Evolutionary conservation across 371 early-diverging fungal genomes (phyloP).

Genomic region (Dichotomocladium elegans): DNA sequence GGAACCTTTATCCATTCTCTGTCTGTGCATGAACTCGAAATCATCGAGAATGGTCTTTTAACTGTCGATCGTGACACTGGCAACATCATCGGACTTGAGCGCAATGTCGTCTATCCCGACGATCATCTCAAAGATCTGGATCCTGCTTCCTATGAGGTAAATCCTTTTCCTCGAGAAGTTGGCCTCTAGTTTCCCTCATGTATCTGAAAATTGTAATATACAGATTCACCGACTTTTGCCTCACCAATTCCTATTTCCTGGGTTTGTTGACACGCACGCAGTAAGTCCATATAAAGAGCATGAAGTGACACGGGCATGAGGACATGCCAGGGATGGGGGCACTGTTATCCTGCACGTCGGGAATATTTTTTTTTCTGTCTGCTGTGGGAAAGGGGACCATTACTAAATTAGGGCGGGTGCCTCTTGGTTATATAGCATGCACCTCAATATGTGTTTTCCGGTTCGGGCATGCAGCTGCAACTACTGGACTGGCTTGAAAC

Average conservation of each 20-base stretch:
- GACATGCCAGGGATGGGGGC: no score
- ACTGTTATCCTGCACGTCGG: no score
- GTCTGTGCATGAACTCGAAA: slow-evolving; percentile 53
- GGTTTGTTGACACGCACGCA: slow-evolving; percentile 89
- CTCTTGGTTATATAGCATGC: slow-evolving; percentile 64
- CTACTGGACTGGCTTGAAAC: slow-evolving; percentile 84
- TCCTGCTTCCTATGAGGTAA: slow-evolving; percentile 9
- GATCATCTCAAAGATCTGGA: slow-evolving; percentile 11
- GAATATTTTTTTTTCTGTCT: background rate
- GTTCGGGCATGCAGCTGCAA: slow-evolving; percentile 87
- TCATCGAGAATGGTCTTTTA: slow-evolving; percentile 49
- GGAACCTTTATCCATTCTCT: slow-evolving; percentile 71
- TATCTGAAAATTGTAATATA: no score
- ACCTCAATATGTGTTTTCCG: slow-evolving; percentile 89
- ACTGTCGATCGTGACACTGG: slow-evolving; percentile 52
- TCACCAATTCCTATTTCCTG: slow-evolving; percentile 79
- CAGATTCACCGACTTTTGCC: slow-evolving; percentile 41
- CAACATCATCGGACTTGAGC: slow-evolving; percentile 49
- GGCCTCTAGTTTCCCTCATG: no score
- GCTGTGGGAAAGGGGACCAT: background rate
- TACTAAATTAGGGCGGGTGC: no score
- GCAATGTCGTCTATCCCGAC: slow-evolving; percentile 32
- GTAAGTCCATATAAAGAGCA: slow-evolving; percentile 21
- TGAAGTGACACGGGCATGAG: no score
- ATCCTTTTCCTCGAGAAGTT: no score